Evolutionary conservation across 768 basidiomycete genomes (phyloP), one percentile per base, ranked within the genome.

Genomic region (Austroboletus eburneus): DNA sequence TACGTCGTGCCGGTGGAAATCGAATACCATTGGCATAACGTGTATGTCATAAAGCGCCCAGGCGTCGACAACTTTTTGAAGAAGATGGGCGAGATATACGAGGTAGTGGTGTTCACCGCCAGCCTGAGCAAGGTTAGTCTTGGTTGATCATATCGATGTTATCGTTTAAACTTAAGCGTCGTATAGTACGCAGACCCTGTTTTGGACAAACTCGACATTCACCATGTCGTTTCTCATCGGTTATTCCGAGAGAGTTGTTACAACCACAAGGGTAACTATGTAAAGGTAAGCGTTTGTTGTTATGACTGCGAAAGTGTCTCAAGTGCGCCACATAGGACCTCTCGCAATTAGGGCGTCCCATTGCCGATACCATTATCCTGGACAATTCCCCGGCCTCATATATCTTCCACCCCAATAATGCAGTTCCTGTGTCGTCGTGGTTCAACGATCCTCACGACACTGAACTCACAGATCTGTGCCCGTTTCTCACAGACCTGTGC

Each of bases 381-480:
- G 96, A 98, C 71, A 99, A 98, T 67, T 98, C 95, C 22, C 96
- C 96, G 14, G 96, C 96, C 12, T 96, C 91, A 12, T 99, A 98
- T 69, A 95, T 98, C 50, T 99, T 99, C 78, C 95, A 99, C 63
- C 93, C 93, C 14, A 94, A 96, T 72, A 98, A 98, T 64, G 96
- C 96, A 32, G 95, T 98, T 5, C 96, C 96, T 12, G 94, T 99
- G 50, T 97, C 95, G 35, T 93, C 91, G 47, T 99, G 96, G 96
- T 99, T 99, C 74, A 98, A 97, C 67, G 93, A 93, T 69, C 94
- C 94, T 9, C 95, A 97, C 59, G 95, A 98, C 64, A 95, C 94
- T 39, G 95, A 98, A 66, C 77, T 99, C 54, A 96, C 91, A 33
- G 95, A 98, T 68, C 73, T 98, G 42, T 84, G 93, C 46, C 91